These are phyloP conservation scores for Exutisphaerella laricina DNA, from an alignment of 2,329 filamentous ascomycete genomes.

Conservation along the genomic window DNA sequence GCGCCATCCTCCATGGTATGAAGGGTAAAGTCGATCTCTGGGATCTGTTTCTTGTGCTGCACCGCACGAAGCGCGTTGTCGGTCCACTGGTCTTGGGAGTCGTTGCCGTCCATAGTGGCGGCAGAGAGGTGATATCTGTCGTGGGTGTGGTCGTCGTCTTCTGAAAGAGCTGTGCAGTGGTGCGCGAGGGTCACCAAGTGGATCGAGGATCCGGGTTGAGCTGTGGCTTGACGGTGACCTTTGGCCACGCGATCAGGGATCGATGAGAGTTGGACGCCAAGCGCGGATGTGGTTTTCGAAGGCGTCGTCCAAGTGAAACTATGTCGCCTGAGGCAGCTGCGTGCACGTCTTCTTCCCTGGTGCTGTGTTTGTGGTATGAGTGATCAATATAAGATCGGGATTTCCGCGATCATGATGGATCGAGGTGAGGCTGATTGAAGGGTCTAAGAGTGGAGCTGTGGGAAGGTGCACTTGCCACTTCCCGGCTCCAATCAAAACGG, in stretches of 20 bases:
- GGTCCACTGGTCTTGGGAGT: constrained; percentile 47
- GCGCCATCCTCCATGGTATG: constrained; percentile 97
- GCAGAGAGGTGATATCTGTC: neutral
- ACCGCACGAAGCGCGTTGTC: constrained; percentile 91
- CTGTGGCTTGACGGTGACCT: constrained; percentile 12
- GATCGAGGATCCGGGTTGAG: constrained; percentile 2
- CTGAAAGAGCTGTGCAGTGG: neutral
- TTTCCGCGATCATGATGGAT: too few relatives aligned
- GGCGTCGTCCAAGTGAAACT: too few relatives aligned
- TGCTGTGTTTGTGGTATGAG: too few relatives aligned
- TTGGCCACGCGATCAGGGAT: constrained; percentile 12
- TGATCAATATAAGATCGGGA: too few relatives aligned
- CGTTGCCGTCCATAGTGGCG: constrained; percentile 30
- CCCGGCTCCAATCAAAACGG: too few relatives aligned
- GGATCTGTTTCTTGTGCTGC: constrained; percentile 87
- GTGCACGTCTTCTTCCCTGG: too few relatives aligned
- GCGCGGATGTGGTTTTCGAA: too few relatives aligned
- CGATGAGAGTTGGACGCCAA: too few relatives aligned
- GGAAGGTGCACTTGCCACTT: too few relatives aligned
- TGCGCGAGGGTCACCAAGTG: neutral
- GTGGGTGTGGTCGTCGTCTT: neutral
- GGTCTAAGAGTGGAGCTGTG: too few relatives aligned
- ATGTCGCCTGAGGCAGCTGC: too few relatives aligned
- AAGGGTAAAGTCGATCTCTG: constrained; percentile 97
- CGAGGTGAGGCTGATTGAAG: too few relatives aligned